Percentiles rank a stretch among this genome's conserved stretches.
Evolutionary conservation across 2,329 filamentous ascomycete genomes (phyloP).

Genomic region (Aspergillus floridensis): DNA sequence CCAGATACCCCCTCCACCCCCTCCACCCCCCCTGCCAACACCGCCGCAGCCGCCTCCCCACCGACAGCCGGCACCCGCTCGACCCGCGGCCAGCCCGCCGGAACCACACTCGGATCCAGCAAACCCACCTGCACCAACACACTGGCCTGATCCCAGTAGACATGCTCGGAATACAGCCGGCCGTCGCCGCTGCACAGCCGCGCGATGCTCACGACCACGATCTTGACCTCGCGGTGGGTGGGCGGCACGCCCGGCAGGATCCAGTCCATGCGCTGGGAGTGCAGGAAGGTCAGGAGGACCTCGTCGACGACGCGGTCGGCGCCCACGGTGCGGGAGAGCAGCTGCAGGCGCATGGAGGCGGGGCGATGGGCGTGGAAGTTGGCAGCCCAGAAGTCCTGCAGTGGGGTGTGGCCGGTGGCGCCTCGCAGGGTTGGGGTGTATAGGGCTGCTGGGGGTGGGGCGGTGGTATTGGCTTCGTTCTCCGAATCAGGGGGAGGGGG

Average conservation of each 20-base stretch:
- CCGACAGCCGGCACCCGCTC: background rate
- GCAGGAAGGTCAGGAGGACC: constrained; percentile 4
- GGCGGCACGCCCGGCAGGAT: constrained; percentile 6
- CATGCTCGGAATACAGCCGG: constrained; percentile 2
- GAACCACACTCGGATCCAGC: background rate
- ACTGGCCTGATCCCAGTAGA: constrained; percentile 11
- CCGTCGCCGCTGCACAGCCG: background rate
- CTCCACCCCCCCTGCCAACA: background rate
- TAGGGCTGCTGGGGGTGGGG: background rate
- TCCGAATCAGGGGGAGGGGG: background rate
- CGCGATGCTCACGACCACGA: constrained; percentile 3
- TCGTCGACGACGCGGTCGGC: constrained; percentile 7
- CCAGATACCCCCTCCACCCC: background rate
- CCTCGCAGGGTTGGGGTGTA: constrained; percentile 1
- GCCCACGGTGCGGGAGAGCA: constrained; percentile 3
- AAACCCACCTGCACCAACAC: constrained; percentile 8
- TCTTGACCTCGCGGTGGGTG: background rate
- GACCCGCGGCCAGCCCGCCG: background rate
- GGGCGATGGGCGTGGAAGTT: background rate
- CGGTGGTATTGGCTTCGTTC: background rate
- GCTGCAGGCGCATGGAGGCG: background rate
- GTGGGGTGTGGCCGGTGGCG: background rate
- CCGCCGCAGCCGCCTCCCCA: background rate
- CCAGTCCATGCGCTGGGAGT: constrained; percentile 6
- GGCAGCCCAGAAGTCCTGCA: background rate